phyloP scores from a whole-genome alignment of 2,329 filamentous ascomycete genomes.

The Xylariaceae sp. region DNA sequence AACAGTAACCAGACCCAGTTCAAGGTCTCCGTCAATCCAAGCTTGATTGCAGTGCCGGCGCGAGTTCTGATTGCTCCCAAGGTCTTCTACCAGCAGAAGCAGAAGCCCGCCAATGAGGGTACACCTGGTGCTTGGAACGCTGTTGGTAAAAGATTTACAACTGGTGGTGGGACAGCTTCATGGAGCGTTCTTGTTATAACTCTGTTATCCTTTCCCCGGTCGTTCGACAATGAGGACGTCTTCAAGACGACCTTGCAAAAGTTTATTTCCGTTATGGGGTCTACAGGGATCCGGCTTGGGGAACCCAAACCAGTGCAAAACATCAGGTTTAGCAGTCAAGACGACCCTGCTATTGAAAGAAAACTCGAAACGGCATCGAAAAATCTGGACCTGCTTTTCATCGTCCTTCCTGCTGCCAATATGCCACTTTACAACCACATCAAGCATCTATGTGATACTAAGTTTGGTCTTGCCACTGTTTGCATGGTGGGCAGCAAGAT shows the following conservation, averaged over 20 bases:
- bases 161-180: neutral
- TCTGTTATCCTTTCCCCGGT: neutral
- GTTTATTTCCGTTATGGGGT: neutral
- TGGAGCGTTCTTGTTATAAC: neutral
- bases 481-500: slow-evolving; percentile 58
- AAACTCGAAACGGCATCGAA: slow-evolving; percentile 28
- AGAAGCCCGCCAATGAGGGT: neutral
- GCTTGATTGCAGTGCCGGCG: slow-evolving; percentile 64
- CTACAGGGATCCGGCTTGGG: neutral
- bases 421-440: slow-evolving; percentile 56
- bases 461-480: slow-evolving; percentile 61
- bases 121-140: neutral
- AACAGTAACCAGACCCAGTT: slow-evolving; percentile 45
- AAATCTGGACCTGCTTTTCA: slow-evolving; percentile 45
- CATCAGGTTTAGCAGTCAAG: slow-evolving; percentile 1
- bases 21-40: slow-evolving; percentile 51
- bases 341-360: neutral
- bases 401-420: slow-evolving; percentile 49
- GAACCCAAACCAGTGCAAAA: neutral
- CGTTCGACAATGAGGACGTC: neutral
- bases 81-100: slow-evolving; percentile 50
- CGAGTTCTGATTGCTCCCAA: slow-evolving; percentile 58
- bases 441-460: slow-evolving; percentile 60
- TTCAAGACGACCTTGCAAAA: neutral
- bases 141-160: neutral